Evolutionary conservation across 768 basidiomycete species (phyloP).

Genomic region (Leccinellum rugosiceps): DNA sequence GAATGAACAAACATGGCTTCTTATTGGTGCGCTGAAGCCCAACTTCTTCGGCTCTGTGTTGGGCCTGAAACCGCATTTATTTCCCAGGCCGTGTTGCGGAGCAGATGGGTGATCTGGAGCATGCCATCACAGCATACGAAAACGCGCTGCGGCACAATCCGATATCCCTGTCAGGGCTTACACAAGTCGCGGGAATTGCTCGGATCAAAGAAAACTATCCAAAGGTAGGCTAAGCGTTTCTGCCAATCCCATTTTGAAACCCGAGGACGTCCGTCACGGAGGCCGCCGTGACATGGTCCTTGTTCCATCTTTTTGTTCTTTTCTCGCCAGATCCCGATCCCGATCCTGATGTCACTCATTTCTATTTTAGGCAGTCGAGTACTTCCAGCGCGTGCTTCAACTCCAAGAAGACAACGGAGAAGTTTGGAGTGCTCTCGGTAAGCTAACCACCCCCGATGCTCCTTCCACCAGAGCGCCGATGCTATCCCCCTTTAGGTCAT

Average conservation of each 20-base stretch:
- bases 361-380: conserved; percentile 80
- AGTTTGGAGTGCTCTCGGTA: conserved; percentile 95
- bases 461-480: conserved; percentile 13
- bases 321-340: conserved; percentile 25
- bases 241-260: conserved; percentile 24
- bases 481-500: conserved; percentile 55
- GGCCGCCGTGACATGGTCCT: conserved; percentile 21
- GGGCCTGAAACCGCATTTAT: conserved; percentile 18
- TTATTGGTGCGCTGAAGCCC: conserved; percentile 60
- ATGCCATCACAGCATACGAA: conserved; percentile 91
- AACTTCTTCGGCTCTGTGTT: not conserved
- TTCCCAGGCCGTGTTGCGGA: conserved; percentile 87
- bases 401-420: conserved; percentile 97
- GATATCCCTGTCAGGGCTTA: conserved; percentile 83
- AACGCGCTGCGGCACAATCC: conserved; percentile 95
- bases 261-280: conserved; percentile 34
- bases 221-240: conserved; percentile 58
- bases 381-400: conserved; percentile 88
- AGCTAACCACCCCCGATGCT: conserved; percentile 25
- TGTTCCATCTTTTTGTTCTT: conserved; percentile 14
- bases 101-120: conserved; percentile 91
- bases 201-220: conserved; percentile 97
- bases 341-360: conserved; percentile 32
- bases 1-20: conserved; percentile 93
- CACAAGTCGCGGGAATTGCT: conserved; percentile 93